Evolutionary conservation across 345 rosid species (phyloP).

Genomic region (Ricinus communis): DNA sequence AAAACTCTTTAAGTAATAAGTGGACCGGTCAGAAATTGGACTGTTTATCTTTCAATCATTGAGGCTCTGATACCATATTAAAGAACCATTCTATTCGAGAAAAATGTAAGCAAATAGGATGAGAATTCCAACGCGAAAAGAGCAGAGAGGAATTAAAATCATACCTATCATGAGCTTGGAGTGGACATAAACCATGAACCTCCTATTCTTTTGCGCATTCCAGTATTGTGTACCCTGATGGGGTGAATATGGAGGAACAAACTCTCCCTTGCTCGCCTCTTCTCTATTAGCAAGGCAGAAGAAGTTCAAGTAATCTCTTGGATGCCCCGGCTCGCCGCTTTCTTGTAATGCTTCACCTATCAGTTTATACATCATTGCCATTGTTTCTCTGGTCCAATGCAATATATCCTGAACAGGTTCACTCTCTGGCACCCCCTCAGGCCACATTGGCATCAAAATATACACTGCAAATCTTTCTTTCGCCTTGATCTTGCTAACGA

Average conservation of each 20-base stretch:
- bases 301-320: conserved; percentile 77
- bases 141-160: not conserved
- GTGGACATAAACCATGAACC: conserved; percentile 93
- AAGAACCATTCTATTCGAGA: too few relatives aligned
- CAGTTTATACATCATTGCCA: conserved; percentile 75
- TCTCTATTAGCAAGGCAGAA: conserved; percentile 93
- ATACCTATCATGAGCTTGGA: conserved; percentile 95
- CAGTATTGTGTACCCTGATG: conserved; percentile 61
- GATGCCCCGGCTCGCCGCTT: conserved; percentile 48
- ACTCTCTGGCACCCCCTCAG: conserved; percentile 82
- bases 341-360: conserved; percentile 69
- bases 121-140: too few relatives aligned
- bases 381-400: conserved; percentile 89
- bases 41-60: too few relatives aligned
- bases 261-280: conserved; percentile 50
- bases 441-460: conserved; percentile 93
- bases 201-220: conserved; percentile 73
- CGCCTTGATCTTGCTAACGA: conserved; percentile 54
- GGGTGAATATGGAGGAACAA: conserved; percentile 54
- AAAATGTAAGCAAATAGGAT: too few relatives aligned
- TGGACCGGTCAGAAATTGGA: too few relatives aligned
- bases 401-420: conserved; percentile 80
- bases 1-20: too few relatives aligned
- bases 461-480: conserved; percentile 75
- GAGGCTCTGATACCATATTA: too few relatives aligned